Evolutionary conservation across 257 asterid genomes (phyloP).

Genomic region (Echium plantagineum): DNA sequence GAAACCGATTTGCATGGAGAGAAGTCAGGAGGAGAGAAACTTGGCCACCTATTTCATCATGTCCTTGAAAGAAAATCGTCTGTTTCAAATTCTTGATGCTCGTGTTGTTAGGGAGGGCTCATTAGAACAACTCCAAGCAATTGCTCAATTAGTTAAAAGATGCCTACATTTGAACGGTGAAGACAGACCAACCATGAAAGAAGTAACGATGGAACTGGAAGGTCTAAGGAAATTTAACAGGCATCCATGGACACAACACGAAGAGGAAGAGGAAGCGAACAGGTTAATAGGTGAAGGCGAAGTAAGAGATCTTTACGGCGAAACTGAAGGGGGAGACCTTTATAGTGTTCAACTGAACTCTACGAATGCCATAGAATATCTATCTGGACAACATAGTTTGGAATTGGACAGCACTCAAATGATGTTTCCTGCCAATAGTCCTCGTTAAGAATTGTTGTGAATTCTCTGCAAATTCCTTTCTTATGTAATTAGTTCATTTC

Average conservation of each 20-base stretch:
- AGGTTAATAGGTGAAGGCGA: slow-evolving; percentile 19
- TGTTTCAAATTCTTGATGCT: slow-evolving; percentile 37
- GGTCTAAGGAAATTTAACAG: slow-evolving; percentile 37
- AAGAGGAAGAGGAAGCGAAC: slow-evolving; percentile 13
- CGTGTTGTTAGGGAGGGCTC: slow-evolving; percentile 4
- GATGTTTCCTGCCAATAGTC: neutral
- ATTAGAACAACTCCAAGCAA: slow-evolving; percentile 33
- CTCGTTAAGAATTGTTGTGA: no score
- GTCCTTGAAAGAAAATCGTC: slow-evolving; percentile 26
- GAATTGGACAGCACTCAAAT: slow-evolving; percentile 10
- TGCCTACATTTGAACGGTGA: slow-evolving; percentile 14
- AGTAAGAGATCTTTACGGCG: slow-evolving; percentile 29
- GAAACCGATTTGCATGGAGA: neutral
- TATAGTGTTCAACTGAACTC: slow-evolving; percentile 32
- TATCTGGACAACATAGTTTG: slow-evolving; percentile 28
- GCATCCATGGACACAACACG: slow-evolving; percentile 42
- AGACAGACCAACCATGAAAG: slow-evolving; percentile 75
- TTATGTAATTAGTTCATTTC: no score
- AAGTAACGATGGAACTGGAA: slow-evolving; percentile 63
- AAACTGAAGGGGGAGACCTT: slow-evolving; percentile 19
- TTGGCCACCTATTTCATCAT: neutral
- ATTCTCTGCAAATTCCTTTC: no score
- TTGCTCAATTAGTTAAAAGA: neutral
- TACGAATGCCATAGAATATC: slow-evolving; percentile 4
- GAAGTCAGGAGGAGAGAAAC: slow-evolving; percentile 28